A percentile compares a stretch with the other conserved stretches of the same genome.
These are phyloP conservation scores for Trypethelium eluteriae DNA, from an alignment of 495 filamentous ascomycete species.

Conservation along the genomic window DNA sequence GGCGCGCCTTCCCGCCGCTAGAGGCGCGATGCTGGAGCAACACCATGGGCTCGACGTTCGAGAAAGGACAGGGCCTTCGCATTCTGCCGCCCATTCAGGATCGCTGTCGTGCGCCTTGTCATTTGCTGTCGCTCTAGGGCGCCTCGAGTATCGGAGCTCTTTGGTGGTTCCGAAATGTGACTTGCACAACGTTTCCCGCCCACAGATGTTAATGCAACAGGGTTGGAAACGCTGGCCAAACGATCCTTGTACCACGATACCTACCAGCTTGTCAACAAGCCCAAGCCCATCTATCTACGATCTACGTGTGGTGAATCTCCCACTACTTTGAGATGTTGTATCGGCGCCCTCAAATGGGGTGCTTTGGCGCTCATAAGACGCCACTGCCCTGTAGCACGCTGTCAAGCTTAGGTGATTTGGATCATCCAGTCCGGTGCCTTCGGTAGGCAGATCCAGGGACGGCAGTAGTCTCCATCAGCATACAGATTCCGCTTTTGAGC, in stretches of 20 bases:
- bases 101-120: background rate
- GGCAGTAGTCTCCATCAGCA: background rate
- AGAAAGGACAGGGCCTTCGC: slow-evolving; percentile 2
- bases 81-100: background rate
- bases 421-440: too few species aligned
- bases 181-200: slow-evolving; percentile 8
- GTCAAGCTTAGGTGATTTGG: too few species aligned
- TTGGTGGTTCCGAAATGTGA: background rate
- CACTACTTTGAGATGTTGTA: background rate
- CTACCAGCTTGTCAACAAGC: background rate
- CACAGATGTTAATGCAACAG: slow-evolving; percentile 6
- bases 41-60: slow-evolving; percentile 4
- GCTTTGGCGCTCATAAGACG: too few species aligned
- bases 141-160: background rate
- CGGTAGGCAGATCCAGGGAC: background rate
- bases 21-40: background rate
- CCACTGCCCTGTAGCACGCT: too few species aligned
- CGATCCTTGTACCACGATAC: slow-evolving; percentile 10
- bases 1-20: slow-evolving; percentile 1
- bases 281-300: background rate
- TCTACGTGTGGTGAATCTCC: background rate
- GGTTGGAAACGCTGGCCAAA: slow-evolving; percentile 5
- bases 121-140: background rate
- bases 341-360: background rate
- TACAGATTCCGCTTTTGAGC: background rate